Conservation (phyloP, 371 early-diverging fungal genomes). For the Polyrhizophydium stewartii region DNA sequence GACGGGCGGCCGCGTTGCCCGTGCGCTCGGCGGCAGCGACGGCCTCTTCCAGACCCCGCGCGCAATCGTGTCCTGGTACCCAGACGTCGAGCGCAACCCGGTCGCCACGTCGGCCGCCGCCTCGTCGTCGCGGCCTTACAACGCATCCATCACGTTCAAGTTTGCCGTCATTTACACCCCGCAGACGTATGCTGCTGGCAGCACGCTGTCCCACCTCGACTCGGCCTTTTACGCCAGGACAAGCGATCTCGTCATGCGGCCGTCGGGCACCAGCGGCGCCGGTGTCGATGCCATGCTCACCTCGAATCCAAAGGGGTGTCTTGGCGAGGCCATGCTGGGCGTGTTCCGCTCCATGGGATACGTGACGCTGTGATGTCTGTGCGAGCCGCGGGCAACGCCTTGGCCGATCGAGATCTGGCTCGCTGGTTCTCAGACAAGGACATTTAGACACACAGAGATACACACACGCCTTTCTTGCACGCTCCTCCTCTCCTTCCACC, state of each 20-base stretch:
- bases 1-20: background rate
- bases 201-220: constrained; percentile 1
- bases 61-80: background rate
- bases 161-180: background rate
- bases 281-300: background rate
- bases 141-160: background rate
- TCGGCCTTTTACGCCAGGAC: background rate
- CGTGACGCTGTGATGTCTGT: too few species aligned
- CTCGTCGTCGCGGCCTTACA: too few species aligned
- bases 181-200: background rate
- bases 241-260: background rate
- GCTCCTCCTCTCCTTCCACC: too few species aligned
- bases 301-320: background rate
- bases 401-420: too few species aligned
- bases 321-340: background rate
- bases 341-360: constrained; percentile 1
- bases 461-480: too few species aligned
- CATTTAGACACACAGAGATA: too few species aligned
- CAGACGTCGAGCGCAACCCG: background rate
- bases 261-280: background rate
- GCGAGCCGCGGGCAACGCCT: too few species aligned
- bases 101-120: background rate
- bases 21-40: background rate
- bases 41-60: background rate
- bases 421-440: too few species aligned